These are phyloP conservation scores for Discostella pseudostelligera DNA, from an alignment of 108 stramenopile species.

Conservation along the genomic window DNA sequence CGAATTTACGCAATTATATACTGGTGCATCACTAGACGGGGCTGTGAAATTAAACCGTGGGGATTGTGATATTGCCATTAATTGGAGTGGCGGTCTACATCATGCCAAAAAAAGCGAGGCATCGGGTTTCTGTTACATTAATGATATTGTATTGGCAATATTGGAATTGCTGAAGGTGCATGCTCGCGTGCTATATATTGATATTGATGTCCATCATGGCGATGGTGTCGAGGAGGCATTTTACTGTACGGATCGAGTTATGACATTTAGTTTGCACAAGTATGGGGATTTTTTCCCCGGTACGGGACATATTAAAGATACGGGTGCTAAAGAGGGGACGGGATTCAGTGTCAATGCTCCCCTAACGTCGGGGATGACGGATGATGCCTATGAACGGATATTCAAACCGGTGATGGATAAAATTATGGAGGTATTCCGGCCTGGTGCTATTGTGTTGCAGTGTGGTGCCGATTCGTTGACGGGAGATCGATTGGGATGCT, in stretches of 20 bases:
- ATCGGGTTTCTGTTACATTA: constrained; percentile 96
- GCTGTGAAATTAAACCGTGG: constrained; percentile 94
- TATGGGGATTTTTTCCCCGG: constrained; percentile 99
- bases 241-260: constrained; percentile 99
- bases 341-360: constrained; percentile 97
- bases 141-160: constrained; percentile 99
- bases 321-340: constrained; percentile 94
- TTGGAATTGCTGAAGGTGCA: constrained; percentile 98
- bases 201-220: constrained; percentile 99
- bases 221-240: constrained; percentile 99
- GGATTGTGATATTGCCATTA: constrained; percentile 95
- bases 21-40: constrained; percentile 95
- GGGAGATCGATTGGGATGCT: constrained; percentile 98
- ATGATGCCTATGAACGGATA: constrained; percentile 84
- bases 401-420: constrained; percentile 96
- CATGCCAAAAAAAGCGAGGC: constrained; percentile 99
- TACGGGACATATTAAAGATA: constrained; percentile 95
- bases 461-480: constrained; percentile 99
- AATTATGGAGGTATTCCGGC: constrained; percentile 96
- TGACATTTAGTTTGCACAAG: constrained; percentile 99
- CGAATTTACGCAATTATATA: constrained; percentile 94
- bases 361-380: constrained; percentile 95
- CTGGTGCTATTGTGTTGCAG: constrained; percentile 97
- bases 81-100: constrained; percentile 99
- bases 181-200: constrained; percentile 98